These are phyloP conservation scores for Phytophthora colocasiae DNA, from an alignment of 352 stramenopile species.

Conservation along the genomic window DNA sequence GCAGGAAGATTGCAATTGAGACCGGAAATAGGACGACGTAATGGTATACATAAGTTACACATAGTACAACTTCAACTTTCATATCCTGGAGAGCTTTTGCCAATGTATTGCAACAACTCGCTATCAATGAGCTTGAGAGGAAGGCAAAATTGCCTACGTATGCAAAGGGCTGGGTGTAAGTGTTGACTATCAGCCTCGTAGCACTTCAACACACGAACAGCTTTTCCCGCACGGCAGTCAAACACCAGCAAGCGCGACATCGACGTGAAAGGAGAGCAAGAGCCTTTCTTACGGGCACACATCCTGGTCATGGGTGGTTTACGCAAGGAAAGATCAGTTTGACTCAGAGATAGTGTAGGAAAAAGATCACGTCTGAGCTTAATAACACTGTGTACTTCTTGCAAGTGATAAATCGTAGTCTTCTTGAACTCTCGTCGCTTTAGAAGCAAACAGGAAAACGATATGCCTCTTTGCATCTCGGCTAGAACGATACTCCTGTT, in stretches of 20 bases:
- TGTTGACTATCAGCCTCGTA: background rate
- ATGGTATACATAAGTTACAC: slow-evolving; percentile 17
- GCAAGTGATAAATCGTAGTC: background rate
- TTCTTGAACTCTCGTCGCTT: background rate
- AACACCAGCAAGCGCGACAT: slow-evolving; percentile 6
- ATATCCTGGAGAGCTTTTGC: background rate
- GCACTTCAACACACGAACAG: slow-evolving; percentile 3
- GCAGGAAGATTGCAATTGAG: background rate
- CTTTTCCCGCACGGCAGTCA: slow-evolving; percentile 19
- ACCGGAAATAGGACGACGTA: background rate
- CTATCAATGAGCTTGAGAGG: background rate
- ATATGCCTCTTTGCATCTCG: background rate
- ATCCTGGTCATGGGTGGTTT: too few species aligned
- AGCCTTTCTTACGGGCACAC: too few species aligned
- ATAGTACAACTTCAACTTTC: slow-evolving; percentile 28
- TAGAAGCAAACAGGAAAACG: background rate
- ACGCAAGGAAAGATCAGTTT: too few species aligned
- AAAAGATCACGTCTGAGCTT: too few species aligned
- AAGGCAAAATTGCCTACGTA: too few species aligned
- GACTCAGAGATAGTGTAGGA: too few species aligned
- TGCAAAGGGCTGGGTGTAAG: too few species aligned
- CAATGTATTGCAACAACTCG: background rate
- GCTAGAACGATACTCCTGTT: background rate
- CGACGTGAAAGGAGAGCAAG: slow-evolving; percentile 8
- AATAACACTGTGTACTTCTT: too few species aligned